Base-by-base conservation (phyloP, 352 stramenopile genomes). In the Halophytophthora batemanensis region DNA sequence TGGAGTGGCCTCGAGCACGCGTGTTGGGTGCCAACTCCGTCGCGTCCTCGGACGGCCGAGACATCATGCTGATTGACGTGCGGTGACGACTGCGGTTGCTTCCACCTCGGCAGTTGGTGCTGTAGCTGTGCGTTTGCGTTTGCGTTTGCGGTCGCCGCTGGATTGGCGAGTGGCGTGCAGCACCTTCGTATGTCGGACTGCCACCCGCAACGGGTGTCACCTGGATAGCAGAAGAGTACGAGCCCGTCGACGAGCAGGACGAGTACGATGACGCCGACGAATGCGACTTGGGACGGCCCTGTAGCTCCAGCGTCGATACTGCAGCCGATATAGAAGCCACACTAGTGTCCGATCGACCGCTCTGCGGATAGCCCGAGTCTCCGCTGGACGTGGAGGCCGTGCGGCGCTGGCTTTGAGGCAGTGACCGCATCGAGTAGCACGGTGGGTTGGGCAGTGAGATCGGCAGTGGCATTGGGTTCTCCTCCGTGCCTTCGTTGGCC, bases 401-500 rank as follows among this genome's bases (percentile, higher is more conserved):
- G 36, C n/a, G 40, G 2, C 50, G 25, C 7, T 53, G 28, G 10
- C 6, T 25, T 4, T 18, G 15, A 4, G 43, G 15, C 1, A 15
- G 8, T 15, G 15, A n/a, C 10, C n/a, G 7, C 4, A 42, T 28
- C 12, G 44, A 42, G 36, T 42, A 45, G 47, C 14, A 47, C 34
- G 47, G 3, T 19, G 21, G 36, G 29, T 41, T 2, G 28, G 29
- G 33, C 33, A 14, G 10, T 5, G 33, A 14, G 11, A 13, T 38
- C 28, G 49, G 35, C 8, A 28, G 15, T 25, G 46, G 10, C 13
- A 40, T 43, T 29, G 18, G 38, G 2, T 12, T 37, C 19, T 60
- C 38, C 14, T 56, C 45, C 7, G 51, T 23, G 4, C 57, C 52
- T 2, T 67, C 49, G 49, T 76, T 76, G 37, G 69, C 66, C 22